Percentiles rank a stretch among this genome's conserved stretches.
Evolutionary conservation across 441 rosid species (phyloP).

Genomic region (Eutrema salsugineum): DNA sequence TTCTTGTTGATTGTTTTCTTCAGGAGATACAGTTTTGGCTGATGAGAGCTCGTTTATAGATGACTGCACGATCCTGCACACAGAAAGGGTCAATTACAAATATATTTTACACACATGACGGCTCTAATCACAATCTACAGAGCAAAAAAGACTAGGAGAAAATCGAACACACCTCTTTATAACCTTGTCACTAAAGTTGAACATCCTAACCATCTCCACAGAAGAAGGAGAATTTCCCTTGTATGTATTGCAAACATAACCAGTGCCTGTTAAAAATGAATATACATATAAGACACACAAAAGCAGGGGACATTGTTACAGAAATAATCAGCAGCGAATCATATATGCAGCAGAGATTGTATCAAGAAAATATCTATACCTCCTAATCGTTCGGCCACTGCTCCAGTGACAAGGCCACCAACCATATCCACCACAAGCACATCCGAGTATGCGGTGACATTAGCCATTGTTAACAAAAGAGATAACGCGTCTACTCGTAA

Average conservation of each 20-base stretch:
- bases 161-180: constrained; percentile 56
- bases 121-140: background rate
- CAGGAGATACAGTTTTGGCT: constrained; percentile 30
- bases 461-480: constrained; percentile 81
- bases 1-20: constrained; percentile 34
- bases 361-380: constrained; percentile 37
- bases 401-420: constrained; percentile 92
- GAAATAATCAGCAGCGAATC: background rate
- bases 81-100: background rate
- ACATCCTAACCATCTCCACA: constrained; percentile 80
- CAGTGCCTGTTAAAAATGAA: constrained; percentile 50
- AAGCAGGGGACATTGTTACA: constrained; percentile 1
- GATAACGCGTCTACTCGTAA: constrained; percentile 78
- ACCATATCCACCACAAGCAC: constrained; percentile 84
- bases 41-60: constrained; percentile 57
- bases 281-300: background rate
- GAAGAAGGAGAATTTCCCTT: constrained; percentile 51
- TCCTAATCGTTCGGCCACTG: constrained; percentile 91
- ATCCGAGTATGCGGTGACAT: constrained; percentile 67
- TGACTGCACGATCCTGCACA: constrained; percentile 59
- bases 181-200: constrained; percentile 69
- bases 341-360: background rate
- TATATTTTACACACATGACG: background rate
- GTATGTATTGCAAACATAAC: constrained; percentile 69
- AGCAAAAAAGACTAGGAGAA: background rate